These are phyloP conservation scores for Pseudocercospora pini-densiflorae DNA, from an alignment of 2,329 filamentous ascomycete genomes.

Conservation along the genomic window DNA sequence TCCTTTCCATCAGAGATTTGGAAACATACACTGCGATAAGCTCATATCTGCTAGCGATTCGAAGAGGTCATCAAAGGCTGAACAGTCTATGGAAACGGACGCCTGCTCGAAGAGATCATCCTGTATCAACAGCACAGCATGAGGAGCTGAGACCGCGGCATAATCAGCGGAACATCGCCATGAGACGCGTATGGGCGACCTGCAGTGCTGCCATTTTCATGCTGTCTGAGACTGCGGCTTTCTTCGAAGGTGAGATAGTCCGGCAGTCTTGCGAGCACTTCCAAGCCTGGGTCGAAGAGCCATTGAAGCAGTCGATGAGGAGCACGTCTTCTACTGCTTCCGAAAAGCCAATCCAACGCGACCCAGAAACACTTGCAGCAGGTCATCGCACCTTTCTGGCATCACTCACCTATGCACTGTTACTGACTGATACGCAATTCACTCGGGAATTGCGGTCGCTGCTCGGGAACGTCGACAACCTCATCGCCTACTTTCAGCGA, in stretches of 20 bases:
- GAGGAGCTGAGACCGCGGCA: slow-evolving; percentile 67
- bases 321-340: neutral
- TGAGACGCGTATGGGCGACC: slow-evolving; percentile 89
- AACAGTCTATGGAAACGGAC: slow-evolving; percentile 87
- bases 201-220: slow-evolving; percentile 87
- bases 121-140: slow-evolving; percentile 55
- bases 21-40: slow-evolving; percentile 83
- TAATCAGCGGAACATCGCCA: slow-evolving; percentile 64
- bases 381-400: slow-evolving; percentile 79
- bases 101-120: slow-evolving; percentile 75
- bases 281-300: slow-evolving; percentile 63
- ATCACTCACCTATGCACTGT: slow-evolving; percentile 67
- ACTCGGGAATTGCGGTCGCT: slow-evolving; percentile 69
- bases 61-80: slow-evolving; percentile 81
- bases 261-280: slow-evolving; percentile 81
- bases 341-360: slow-evolving; percentile 56
- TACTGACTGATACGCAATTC: slow-evolving; percentile 68
- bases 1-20: slow-evolving; percentile 76
- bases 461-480: slow-evolving; percentile 76
- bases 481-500: slow-evolving; percentile 76
- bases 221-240: slow-evolving; percentile 82
- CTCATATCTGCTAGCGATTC: slow-evolving; percentile 82
- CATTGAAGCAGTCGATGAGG: slow-evolving; percentile 8
- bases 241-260: slow-evolving; percentile 88
- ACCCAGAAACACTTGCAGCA: slow-evolving; percentile 81